These are phyloP conservation scores for Purpureocillium lavendulum DNA, from an alignment of 2,329 filamentous ascomycete species.

Conservation along the genomic window DNA sequence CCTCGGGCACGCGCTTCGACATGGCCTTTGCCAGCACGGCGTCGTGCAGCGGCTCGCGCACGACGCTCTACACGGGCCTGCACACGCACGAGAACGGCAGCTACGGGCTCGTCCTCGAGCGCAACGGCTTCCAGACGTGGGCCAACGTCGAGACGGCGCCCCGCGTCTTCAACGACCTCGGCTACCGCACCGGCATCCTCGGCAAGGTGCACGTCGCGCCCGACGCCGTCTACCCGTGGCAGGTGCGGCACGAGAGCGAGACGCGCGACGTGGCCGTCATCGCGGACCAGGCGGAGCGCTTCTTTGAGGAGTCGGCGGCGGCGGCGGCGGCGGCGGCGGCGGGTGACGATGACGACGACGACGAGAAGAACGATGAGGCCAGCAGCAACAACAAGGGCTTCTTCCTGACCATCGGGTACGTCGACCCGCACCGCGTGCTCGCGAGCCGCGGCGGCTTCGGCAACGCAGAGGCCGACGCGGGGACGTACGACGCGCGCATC, in stretches of 20 bases:
- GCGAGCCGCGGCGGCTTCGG: conserved; percentile 31
- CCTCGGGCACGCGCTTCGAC: conserved; percentile 6
- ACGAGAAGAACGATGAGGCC: too few relatives aligned
- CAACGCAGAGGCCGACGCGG: conserved; percentile 22
- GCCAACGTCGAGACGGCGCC: conserved; percentile 34
- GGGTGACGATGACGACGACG: too few relatives aligned
- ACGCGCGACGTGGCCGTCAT: conserved; percentile 33
- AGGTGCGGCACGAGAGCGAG: conserved; percentile 27
- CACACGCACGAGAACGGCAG: conserved; percentile 31
- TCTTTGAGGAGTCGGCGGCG: conserved; percentile 23
- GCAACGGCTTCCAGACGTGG: conserved; percentile 34
- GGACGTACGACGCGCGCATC: conserved; percentile 12
- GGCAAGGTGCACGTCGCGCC: conserved; percentile 41
- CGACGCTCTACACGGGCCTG: conserved; percentile 34
- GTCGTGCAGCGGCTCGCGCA: conserved; percentile 37
- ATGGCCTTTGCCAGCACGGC: conserved; percentile 29
- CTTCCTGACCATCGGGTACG: conserved; percentile 35
- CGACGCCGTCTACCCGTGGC: conserved; percentile 20
- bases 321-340: too few relatives aligned
- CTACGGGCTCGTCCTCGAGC: conserved; percentile 30
- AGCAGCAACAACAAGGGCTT: conserved; percentile 26
- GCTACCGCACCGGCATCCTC: conserved; percentile 37
- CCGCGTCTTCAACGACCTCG: conserved; percentile 24
- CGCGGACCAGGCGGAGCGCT: conserved; percentile 25
- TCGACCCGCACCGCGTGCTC: conserved; percentile 36